A percentile compares a stretch with the other conserved stretches of the same genome.
Conservation (phyloP, 2,329 filamentous ascomycete genomes). For the Eutypa lata region DNA sequence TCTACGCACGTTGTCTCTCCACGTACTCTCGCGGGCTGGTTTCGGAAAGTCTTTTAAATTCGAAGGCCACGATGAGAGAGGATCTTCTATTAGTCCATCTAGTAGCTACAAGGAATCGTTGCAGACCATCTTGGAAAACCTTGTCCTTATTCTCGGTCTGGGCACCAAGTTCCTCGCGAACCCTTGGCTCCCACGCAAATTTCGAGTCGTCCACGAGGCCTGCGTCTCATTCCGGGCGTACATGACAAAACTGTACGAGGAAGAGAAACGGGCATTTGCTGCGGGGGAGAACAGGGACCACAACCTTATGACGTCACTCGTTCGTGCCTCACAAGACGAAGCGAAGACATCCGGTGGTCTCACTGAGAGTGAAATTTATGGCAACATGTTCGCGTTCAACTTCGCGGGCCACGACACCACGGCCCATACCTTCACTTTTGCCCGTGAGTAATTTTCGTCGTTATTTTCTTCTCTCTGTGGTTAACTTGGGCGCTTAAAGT, state of each 20-base stretch:
- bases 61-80: constrained; percentile 11
- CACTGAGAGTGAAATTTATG: constrained; percentile 38
- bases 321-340: constrained; percentile 15
- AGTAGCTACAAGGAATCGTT: constrained; percentile 20
- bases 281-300: neutral
- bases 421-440: constrained; percentile 40
- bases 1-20: constrained; percentile 7
- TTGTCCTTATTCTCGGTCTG: constrained; percentile 20
- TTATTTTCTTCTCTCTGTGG: too few species aligned
- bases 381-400: constrained; percentile 18
- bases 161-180: constrained; percentile 11
- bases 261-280: constrained; percentile 17
- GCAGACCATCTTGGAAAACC: too few species aligned
- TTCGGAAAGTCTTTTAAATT: constrained; percentile 13
- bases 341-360: constrained; percentile 17
- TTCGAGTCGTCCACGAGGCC: constrained; percentile 11
- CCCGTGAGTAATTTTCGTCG: too few species aligned
- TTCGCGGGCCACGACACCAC: constrained; percentile 50
- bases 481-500: too few species aligned
- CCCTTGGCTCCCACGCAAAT: constrained; percentile 11
- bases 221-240: constrained; percentile 16
- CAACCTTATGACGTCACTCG: constrained; percentile 6
- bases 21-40: constrained; percentile 6
- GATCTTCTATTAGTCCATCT: constrained; percentile 4
- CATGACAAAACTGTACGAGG: constrained; percentile 25